Base-by-base conservation (phyloP, 768 basidiomycete genomes). In the Suillus subluteus region DNA sequence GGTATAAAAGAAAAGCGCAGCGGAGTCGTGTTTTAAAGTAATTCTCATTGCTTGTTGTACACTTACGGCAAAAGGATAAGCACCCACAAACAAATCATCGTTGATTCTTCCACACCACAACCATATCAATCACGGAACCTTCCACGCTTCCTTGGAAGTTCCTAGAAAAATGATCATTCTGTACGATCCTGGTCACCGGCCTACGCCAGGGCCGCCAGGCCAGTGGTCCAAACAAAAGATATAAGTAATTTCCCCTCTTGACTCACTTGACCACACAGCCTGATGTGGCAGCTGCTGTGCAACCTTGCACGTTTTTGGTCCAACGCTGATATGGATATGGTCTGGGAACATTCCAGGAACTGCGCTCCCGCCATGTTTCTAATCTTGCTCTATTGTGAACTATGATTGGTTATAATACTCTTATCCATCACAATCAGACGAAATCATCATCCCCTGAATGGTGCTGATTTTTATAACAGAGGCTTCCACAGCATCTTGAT, bases 61-160 rank as follows among this genome's bases (percentile, higher is more conserved):
- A 65, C 71, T 77, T 77, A 77, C 76, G 78, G 76, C 76, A 77
- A 70, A 70, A 67, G 78, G 67, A 75, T 77, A 77, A 77, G 76
- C 76, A 77, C 64, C 66, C 30, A 71, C 76, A 77, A 77, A 77
- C 76, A 77, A 77, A 67, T 62, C 62, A 73, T 63, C 54, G 76
- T 79, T 77, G 71, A 76, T 65, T 67, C 61, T 54, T 62, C 64
- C 64, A 68, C 68, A 68, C 65, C 74, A 65, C 67, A 72, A 68
- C 65, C 61, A 65, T 61, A 61, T 66, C 63, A 55, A 55, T 66
- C 63, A 64, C 52, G 66, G 64, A 65, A 65, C 37, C 43, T 50
- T 64, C 66, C 66, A 66, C 52, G 64, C 65, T 66, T 61, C 65
- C 62, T 48, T 35, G 43, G 62, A 62, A 68, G 54, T 62, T 37